These are phyloP conservation scores for Grosmannia penicillata DNA, from an alignment of 2,329 filamentous ascomycete species.

Conservation along the genomic window DNA sequence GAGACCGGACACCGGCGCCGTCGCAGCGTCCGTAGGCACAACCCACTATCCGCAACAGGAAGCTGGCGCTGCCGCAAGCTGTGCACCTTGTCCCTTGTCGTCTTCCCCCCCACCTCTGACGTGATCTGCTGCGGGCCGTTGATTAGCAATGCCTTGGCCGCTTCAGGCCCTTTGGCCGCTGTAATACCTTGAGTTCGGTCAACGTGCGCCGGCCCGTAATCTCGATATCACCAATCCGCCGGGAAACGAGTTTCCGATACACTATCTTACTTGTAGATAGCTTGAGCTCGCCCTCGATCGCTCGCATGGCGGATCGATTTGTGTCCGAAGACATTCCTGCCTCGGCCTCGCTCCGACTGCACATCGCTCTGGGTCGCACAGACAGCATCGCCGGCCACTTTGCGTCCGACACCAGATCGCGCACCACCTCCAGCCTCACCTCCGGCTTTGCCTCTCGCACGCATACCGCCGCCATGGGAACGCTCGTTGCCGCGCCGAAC, in stretches of 20 bases:
- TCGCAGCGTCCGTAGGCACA: too few relatives aligned
- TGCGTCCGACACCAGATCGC: not conserved
- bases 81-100: not conserved
- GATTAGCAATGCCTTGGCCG: not conserved
- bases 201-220: too few relatives aligned
- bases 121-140: not conserved
- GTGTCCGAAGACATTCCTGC: not conserved
- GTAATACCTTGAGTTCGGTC: too few relatives aligned
- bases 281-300: not conserved
- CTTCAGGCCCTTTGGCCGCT: too few relatives aligned
- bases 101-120: not conserved
- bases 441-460: too few relatives aligned
- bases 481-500: constrained; percentile 13
- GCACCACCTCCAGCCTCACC: not conserved
- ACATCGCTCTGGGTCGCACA: not conserved
- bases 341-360: not conserved
- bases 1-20: not conserved
- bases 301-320: not conserved
- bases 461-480: not conserved
- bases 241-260: too few relatives aligned
- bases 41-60: too few relatives aligned
- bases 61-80: too few relatives aligned
- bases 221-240: too few relatives aligned
- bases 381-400: not conserved
- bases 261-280: not conserved